Conservation (phyloP, 202 grass and related monocot genomes). For the Miscanthus sacchariflorus region DNA sequence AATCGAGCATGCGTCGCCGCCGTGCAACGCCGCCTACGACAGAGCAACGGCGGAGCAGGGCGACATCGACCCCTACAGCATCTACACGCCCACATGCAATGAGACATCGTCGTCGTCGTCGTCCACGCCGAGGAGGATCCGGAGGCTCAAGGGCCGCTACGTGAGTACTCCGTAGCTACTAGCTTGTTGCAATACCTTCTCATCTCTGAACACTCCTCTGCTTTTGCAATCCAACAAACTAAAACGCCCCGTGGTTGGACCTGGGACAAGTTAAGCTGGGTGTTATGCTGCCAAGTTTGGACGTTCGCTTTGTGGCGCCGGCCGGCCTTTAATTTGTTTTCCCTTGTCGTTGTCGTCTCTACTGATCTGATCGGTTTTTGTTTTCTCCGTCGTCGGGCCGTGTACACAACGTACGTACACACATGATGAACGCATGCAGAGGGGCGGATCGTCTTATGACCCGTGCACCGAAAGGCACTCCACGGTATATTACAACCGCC, state of each 20-base stretch:
- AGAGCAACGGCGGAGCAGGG: conserved; percentile 56
- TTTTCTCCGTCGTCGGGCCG: neutral
- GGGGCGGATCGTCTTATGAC: conserved; percentile 58
- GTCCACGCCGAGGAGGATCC: neutral
- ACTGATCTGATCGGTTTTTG: neutral
- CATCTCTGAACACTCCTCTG: too few relatives aligned
- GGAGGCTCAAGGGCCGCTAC: conserved; percentile 38
- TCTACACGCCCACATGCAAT: conserved; percentile 82
- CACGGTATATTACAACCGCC: conserved; percentile 67
- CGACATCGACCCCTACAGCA: conserved; percentile 79
- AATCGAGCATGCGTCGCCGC: conserved; percentile 49
- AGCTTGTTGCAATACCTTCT: neutral
- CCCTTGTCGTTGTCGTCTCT: neutral
- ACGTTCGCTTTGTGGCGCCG: neutral
- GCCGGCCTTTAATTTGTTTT: too few relatives aligned
- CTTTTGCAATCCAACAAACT: neutral
- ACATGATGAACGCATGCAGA: conserved; percentile 38
- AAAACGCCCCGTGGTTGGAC: conserved; percentile 2
- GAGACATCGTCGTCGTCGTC: neutral
- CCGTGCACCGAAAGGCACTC: conserved; percentile 75
- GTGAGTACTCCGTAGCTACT: conserved; percentile 47
- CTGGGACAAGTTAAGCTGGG: neutral
- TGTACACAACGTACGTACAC: neutral
- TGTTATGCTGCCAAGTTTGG: neutral
- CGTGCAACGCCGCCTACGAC: conserved; percentile 42